Percentiles rank a stretch among this genome's conserved stretches.
Conservation (phyloP, 257 asterid genomes). For the Solanum commersonii region DNA sequence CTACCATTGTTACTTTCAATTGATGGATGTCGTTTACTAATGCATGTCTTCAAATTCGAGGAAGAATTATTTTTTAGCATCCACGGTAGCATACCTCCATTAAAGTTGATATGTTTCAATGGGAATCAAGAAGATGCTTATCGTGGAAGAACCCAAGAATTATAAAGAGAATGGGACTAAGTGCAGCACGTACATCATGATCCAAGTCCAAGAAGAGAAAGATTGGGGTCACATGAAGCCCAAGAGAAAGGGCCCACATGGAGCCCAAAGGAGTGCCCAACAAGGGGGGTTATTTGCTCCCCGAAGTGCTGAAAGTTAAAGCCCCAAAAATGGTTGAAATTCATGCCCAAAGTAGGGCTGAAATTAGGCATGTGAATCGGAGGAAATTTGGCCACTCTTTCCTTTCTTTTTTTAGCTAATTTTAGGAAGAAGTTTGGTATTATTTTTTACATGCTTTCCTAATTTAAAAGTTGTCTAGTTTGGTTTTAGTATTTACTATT, state of each 20-base stretch:
- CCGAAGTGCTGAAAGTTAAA: background rate
- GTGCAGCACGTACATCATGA: background rate
- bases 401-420: background rate
- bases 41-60: background rate
- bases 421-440: background rate
- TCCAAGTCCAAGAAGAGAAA: background rate
- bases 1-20: background rate
- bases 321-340: background rate
- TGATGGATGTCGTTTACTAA: background rate
- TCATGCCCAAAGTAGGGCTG: background rate
- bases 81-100: background rate
- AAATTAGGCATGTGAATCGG: background rate
- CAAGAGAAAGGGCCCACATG: background rate
- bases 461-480: background rate
- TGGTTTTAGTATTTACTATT: background rate
- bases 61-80: background rate
- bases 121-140: background rate
- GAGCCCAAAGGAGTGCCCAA: background rate
- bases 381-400: background rate
- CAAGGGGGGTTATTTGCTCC: background rate
- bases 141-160: background rate
- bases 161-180: background rate
- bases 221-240: background rate
- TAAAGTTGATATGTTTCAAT: background rate
- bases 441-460: background rate